Base-by-base conservation (phyloP, 2,329 filamentous ascomycete genomes). In the Monilinia aucupariae region DNA sequence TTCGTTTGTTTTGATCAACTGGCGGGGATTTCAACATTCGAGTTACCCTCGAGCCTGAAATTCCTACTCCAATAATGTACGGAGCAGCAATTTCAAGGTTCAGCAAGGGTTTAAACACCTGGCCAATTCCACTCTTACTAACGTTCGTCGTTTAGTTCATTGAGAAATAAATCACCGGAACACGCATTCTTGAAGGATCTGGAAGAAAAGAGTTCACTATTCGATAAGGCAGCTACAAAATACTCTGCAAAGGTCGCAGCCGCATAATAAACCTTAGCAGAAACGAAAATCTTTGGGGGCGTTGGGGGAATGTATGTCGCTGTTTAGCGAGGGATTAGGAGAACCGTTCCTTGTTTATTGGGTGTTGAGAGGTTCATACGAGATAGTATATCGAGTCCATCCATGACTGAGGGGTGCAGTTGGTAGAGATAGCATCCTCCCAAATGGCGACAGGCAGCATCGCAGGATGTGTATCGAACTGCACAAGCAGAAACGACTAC, bases 191-290 rank as follows among this genome's bases (percentile, higher is more conserved):
- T 97, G 63, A 74, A 76, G 48, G 92, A 96, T 70, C 77, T 96
- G 70, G 82, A 86, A 71, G 90, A 91, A 77, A 97, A 96, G 86
- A 91, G 86, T 75, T 83, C 81, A n/a, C 77, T 92, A 64, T 97
- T 97, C 74, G 91, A 96, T 75, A 86, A 86, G 71, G 92, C 92
- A 15, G 90, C 90, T 25, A 81, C 85, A 32, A 97, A 96, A 78
- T 97, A 94, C 77, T 87, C 85, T 68, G 84, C 92, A 41, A 96
- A 93, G 80, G 91, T 91, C 51, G 64, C 68, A 32, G 25, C 53
- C 7, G 66, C 68, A 68, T 71, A 68, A 70, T 68, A 51, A 6
- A 20, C 22, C 22, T 30, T 39, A 12, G n/a, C 5, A 48, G 41
- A 41, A 37, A 25, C 25, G 22, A 39, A 58, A 58, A 58, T 58